Conservation (phyloP, 2,329 filamentous ascomycete species). For the Fusarium sp. region DNA sequence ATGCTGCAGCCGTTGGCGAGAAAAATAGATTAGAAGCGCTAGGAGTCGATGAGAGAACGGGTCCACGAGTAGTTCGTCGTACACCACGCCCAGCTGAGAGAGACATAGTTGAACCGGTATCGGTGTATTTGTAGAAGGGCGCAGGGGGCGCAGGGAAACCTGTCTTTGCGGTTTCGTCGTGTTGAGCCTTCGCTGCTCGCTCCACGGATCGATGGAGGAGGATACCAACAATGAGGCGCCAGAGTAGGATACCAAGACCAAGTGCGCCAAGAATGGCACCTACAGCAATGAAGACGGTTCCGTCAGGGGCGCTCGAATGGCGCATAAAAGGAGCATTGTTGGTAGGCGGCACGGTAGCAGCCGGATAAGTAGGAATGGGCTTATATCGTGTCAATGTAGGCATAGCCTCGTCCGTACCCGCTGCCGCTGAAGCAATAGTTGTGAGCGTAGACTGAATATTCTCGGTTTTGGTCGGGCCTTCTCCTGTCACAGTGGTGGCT, state of each 20-base stretch:
- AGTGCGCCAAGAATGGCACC: slow-evolving; percentile 89
- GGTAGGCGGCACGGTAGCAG: slow-evolving; percentile 84
- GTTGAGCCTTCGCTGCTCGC: slow-evolving; percentile 82
- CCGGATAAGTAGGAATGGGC: slow-evolving; percentile 71
- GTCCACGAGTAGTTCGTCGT: slow-evolving; percentile 66
- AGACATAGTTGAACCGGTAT: slow-evolving; percentile 69
- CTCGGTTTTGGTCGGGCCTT: slow-evolving; percentile 30
- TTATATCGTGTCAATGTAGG: slow-evolving; percentile 59
- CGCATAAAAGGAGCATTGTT: slow-evolving; percentile 92
- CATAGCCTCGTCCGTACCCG: slow-evolving; percentile 50
- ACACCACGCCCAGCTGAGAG: slow-evolving; percentile 64
- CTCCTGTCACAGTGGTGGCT: slow-evolving; percentile 43
- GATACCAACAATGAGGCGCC: slow-evolving; percentile 90
- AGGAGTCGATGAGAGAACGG: slow-evolving; percentile 67
- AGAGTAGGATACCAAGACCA: slow-evolving; percentile 83
- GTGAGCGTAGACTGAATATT: slow-evolving; percentile 29
- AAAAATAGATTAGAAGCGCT: slow-evolving; percentile 87
- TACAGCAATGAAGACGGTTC: slow-evolving; percentile 95
- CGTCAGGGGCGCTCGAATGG: slow-evolving; percentile 85
- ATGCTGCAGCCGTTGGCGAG: slow-evolving; percentile 84
- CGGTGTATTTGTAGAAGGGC: slow-evolving; percentile 75
- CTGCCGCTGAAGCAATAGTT: slow-evolving; percentile 33
- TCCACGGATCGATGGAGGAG: slow-evolving; percentile 92
- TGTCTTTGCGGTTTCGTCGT: slow-evolving; percentile 77
- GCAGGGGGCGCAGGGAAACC: slow-evolving; percentile 70